Evolutionary conservation across 192 early-diverging fungal species (phyloP).

Genomic region (Diversispora epigaea): DNA sequence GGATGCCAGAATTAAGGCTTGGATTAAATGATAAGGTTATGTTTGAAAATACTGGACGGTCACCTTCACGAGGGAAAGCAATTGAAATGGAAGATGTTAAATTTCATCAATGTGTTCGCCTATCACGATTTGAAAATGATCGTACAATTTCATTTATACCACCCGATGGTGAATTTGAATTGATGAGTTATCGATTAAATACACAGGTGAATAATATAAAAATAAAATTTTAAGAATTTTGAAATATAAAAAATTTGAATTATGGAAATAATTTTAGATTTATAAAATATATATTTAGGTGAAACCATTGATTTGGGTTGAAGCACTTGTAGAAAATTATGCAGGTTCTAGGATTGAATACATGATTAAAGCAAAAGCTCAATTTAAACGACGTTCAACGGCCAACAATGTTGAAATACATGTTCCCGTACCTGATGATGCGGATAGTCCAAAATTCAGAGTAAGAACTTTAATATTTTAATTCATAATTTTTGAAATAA

Average conservation of each 20-base stretch:
- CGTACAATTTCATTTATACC: conserved; percentile 89
- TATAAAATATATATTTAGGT: conserved; percentile 35
- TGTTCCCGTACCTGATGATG: conserved; percentile 97
- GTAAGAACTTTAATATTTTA: conserved; percentile 35
- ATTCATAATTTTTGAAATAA: background rate
- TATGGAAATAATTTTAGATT: background rate
- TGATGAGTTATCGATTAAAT: conserved; percentile 86
- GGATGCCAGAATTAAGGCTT: conserved; percentile 82
- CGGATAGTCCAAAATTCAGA: conserved; percentile 95
- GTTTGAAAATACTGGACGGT: conserved; percentile 87
- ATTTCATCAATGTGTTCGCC: conserved; percentile 89
- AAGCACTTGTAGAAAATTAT: conserved; percentile 82
- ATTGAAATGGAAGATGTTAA: conserved; percentile 91
- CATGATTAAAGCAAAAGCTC: conserved; percentile 94
- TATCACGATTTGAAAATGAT: conserved; percentile 84
- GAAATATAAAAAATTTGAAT: background rate
- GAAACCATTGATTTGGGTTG: conserved; percentile 85
- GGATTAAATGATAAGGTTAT: conserved; percentile 89
- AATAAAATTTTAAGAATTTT: background rate
- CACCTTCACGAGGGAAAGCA: conserved; percentile 68
- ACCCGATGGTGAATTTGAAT: conserved; percentile 89
- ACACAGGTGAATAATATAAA: conserved; percentile 50
- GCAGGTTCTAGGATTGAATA: conserved; percentile 92
- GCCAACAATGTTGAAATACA: conserved; percentile 98
- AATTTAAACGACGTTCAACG: conserved; percentile 95